Conservation (phyloP, 495 filamentous ascomycete species). For the Daldinia concentrica region DNA sequence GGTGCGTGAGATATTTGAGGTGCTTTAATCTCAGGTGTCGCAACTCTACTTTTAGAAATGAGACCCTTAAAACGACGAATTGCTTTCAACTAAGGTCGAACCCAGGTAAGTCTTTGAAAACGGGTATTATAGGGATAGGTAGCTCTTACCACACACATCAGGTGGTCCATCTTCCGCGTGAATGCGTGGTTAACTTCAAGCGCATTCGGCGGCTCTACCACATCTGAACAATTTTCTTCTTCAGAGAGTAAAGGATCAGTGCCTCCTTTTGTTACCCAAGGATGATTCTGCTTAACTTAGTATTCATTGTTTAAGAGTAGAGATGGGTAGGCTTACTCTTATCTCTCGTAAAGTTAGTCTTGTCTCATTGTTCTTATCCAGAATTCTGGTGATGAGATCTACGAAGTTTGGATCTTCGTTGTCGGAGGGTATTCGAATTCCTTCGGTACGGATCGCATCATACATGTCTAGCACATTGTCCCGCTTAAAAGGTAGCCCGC, state of each 20-base stretch:
- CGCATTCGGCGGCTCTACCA: slow-evolving; percentile 82
- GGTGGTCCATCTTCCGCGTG: slow-evolving; percentile 82
- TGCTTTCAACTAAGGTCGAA: slow-evolving; percentile 78
- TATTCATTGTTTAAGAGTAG: slow-evolving; percentile 4
- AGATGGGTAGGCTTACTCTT: slow-evolving; percentile 64
- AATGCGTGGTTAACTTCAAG: slow-evolving; percentile 92
- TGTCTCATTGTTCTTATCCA: slow-evolving; percentile 80
- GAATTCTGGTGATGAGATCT: slow-evolving; percentile 71
- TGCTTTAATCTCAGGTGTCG: slow-evolving; percentile 13
- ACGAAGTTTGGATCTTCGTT: slow-evolving; percentile 69
- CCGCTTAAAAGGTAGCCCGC: slow-evolving; percentile 83
- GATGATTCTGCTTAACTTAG: slow-evolving; percentile 71
- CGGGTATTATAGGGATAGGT: not conserved
- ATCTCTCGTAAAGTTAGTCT: slow-evolving; percentile 84
- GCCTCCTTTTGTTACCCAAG: slow-evolving; percentile 90
- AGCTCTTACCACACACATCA: slow-evolving; percentile 80
- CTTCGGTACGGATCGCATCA: slow-evolving; percentile 80
- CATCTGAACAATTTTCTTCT: slow-evolving; percentile 85
- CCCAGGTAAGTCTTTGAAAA: slow-evolving; percentile 26
- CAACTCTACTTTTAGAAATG: slow-evolving; percentile 51
- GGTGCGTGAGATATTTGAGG: slow-evolving; percentile 18
- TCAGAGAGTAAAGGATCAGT: slow-evolving; percentile 80
- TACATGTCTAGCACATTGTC: slow-evolving; percentile 84
- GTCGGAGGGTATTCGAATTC: slow-evolving; percentile 58
- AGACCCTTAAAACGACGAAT: slow-evolving; percentile 82